Evolutionary conservation across 306 rosid species (phyloP), one percentile per base, ranked within the genome.

Genomic region (Gastrolobium bilobum): DNA sequence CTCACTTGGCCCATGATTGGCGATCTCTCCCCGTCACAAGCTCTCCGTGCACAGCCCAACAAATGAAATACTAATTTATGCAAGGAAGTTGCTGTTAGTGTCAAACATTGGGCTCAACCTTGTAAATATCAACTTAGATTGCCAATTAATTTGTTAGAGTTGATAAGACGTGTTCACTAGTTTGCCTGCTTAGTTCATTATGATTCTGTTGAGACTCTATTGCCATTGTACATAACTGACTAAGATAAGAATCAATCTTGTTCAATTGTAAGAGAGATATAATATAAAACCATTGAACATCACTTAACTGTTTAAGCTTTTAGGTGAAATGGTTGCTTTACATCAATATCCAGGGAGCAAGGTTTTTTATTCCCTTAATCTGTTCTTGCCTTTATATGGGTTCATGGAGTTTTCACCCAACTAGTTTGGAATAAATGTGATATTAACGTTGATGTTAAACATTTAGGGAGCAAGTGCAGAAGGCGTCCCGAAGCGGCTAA

Each of bases 401-500:
- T 20, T 20, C 26, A 20, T 20, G 0, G 26, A 20, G 26, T 20
- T 20, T 20, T 20, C 26, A 20, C 26, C 26, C 26, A 20, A 20
- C 26, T 20, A 20, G 26, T 20, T 20, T 20, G 26, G 26, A 20
- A 20, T 20, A 20, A 20, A 20, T 20, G 26, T 20, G 26, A 20
- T 20, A 20, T 20, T 20, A 20, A 20, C 26, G 26, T 20, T 20
- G 26, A 20, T 43, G 40, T n/a, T 42, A 4, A 10, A 47, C 4
- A 69, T 77, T 43, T 83, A 96, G 98, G 99, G 99, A 69, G 99
- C 98, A 51, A 79, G 90, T 60, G 99, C 98, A 0, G 99, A 96
- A 79, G 97, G 99, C 51, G 84, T 51, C 26, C 97, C 98, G 14
- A 96, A 89, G 89, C 66, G 99, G 66, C 84, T 96, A 51, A 96